Conservation (phyloP, 495 filamentous ascomycete genomes). For the Pyronema omphalodes region DNA sequence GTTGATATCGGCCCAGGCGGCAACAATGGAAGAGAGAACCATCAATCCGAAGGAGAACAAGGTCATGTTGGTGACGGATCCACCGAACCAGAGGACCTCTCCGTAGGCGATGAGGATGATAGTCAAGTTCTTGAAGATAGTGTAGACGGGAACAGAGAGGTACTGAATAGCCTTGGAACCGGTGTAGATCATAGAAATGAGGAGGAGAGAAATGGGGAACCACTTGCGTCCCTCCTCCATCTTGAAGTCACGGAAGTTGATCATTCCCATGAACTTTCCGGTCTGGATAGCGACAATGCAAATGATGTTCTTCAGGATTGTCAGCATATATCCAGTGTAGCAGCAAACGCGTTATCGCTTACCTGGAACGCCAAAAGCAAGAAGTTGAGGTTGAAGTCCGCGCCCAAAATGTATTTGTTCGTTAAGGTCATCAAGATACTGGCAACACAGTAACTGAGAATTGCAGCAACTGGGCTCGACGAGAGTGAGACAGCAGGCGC, state of each 20-base stretch:
- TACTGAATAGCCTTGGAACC: slow-evolving; percentile 90
- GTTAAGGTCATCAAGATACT: slow-evolving; percentile 98
- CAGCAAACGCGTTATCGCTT: slow-evolving; percentile 19
- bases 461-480: slow-evolving; percentile 59
- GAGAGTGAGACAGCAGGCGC: slow-evolving; percentile 28
- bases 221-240: slow-evolving; percentile 80
- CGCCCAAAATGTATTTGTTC: slow-evolving; percentile 94
- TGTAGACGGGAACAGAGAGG: slow-evolving; percentile 95
- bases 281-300: slow-evolving; percentile 75
- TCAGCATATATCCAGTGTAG: slow-evolving; percentile 10
- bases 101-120: slow-evolving; percentile 98
- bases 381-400: slow-evolving; percentile 90
- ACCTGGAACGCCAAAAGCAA: slow-evolving; percentile 87
- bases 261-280: slow-evolving; percentile 65
- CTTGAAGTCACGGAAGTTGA: slow-evolving; percentile 84
- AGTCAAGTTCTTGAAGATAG: slow-evolving; percentile 99
- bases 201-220: slow-evolving; percentile 92
- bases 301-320: slow-evolving; percentile 51
- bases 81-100: slow-evolving; percentile 97
- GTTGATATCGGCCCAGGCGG: slow-evolving; percentile 95
- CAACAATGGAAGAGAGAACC: slow-evolving; percentile 87
- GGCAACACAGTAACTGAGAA: slow-evolving; percentile 78
- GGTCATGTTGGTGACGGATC: slow-evolving; percentile 69
- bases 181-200: slow-evolving; percentile 99
- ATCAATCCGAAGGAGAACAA: slow-evolving; percentile 95